Base-by-base conservation (phyloP, 2,329 filamentous ascomycete genomes). In the Onygenales sp. region DNA sequence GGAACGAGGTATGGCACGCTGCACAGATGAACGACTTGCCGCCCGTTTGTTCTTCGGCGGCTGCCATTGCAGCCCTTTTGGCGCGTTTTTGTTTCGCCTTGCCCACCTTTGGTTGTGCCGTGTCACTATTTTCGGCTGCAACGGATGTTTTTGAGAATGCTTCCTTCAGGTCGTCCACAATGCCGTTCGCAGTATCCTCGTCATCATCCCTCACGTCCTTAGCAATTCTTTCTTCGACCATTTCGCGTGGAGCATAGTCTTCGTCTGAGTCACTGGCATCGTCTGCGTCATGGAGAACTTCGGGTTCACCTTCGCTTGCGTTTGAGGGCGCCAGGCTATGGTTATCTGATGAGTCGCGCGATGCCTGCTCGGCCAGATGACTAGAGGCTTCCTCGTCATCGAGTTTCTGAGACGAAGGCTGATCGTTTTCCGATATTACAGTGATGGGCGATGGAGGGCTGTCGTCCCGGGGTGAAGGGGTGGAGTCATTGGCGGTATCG, bases 1-100 rank as follows among this genome's bases (percentile, higher is more conserved):
- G 82, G 72, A 97, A 98, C 0, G 72, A 78, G 59, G 87, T 89
- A 59, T 83, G 80, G 69, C 93, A 97, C 4, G 83, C 80, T 2
- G 86, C 80, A 65, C 93, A 97, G 61, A 84, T 84, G 51, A 88
- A 80, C 33, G 82, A 59, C 7, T 49, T 48, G 17, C 32, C 45
- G 5, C 55, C 43, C 14, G 58, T 33, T 17, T 60, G 9, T 13
- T 38, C 50, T 41, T 55, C 47, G 27, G 50, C 59, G 44, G 54
- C 60, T 4, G 57, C 57, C 53, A 68, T 66, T 5, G 74, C 75
- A 11, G 73, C 75, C 58, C 73, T 79, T 59, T 73, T 77, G 35
- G 75, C 75, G 51, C 74, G 71, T 58, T 77, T 80, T 55, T 73
- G 71, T 59, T 80, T 80, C 32, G 78, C 78, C 59, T 78, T 80